A percentile compares a stretch with the other conserved stretches of the same genome.
phyloP scores from a whole-genome alignment of 106 monocot species.

The Dendrobium nobile region DNA sequence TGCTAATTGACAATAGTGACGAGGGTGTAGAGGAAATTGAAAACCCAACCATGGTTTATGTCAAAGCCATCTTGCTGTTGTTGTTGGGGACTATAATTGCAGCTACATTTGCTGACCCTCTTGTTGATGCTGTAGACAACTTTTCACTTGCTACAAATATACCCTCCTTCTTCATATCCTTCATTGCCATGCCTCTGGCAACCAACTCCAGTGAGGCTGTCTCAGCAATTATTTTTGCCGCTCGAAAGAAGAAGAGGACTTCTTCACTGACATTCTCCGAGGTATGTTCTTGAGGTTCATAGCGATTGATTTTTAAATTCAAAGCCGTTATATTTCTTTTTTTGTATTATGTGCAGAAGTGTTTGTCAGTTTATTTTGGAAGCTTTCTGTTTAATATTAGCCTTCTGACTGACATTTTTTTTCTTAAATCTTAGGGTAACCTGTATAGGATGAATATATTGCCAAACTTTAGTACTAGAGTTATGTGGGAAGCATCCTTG shows the following conservation, averaged over 20 bases:
- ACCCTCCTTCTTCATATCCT: conserved; percentile 76
- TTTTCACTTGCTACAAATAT: conserved; percentile 66
- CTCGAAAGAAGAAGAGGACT: conserved; percentile 62
- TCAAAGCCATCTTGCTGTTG: conserved; percentile 49
- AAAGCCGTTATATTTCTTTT: not conserved
- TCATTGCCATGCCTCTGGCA: conserved; percentile 75
- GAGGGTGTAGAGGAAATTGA: conserved; percentile 36
- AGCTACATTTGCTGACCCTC: conserved; percentile 64
- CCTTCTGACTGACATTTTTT: not conserved
- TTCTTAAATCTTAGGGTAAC: not conserved
- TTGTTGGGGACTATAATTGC: conserved; percentile 57
- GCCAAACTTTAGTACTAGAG: not conserved
- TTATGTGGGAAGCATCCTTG: not conserved
- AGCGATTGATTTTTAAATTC: not conserved
- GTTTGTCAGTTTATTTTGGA: not conserved
- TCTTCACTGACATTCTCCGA: conserved; percentile 74
- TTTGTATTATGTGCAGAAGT: not conserved
- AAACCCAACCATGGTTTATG: conserved; percentile 32
- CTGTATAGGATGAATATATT: not conserved
- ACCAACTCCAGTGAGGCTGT: conserved; percentile 83
- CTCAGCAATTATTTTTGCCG: conserved; percentile 72
- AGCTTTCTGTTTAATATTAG: not conserved
- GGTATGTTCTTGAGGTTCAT: conserved; percentile 26
- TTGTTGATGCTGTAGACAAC: conserved; percentile 71
- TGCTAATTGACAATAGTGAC: conserved; percentile 34